Evolutionary conservation across 257 asterid species (phyloP), one percentile per base, ranked within the genome.

Genomic region (Nicotiana benthamiana): DNA sequence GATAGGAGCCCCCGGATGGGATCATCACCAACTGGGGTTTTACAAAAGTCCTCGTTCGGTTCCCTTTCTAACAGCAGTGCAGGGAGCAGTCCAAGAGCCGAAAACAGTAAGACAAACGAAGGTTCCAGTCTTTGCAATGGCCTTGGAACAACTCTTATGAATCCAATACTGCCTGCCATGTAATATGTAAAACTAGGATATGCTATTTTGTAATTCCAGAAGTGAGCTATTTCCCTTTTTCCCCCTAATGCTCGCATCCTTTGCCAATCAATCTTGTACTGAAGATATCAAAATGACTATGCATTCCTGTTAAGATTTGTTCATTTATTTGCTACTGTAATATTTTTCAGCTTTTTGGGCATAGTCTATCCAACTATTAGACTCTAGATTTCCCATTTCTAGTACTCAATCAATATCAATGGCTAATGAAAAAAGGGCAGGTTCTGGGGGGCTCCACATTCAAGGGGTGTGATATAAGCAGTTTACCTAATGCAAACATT

Each of bases 1-100:
- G 97, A 95, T 12, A 85, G 87, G 22, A 86, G 96, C 72, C 87
- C 93, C 0, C 86, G 83, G 1, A 2, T 89, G 68, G 90, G 90
- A 0, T 89, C 95, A 0, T 93, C 98, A 2, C 99, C 99, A 0
- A 94, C 99, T 0, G 99, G 99, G 40, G 99, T 96, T 24, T 79
- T 96, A 15, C 99, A 92, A 80, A 91, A 90, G 86, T 86, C 94
- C 0, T 87, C 91, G 0, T 82, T 92, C 12, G 89, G 86, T 11
- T 96, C 98, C 2, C 86, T 89, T 22, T 96, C 97, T 0, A 95
- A 94, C 85, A 89, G 97, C 89, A 92, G 97, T 32, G 91, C 93
- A 0, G 91, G 91, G 2, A 93, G 97, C 63, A 95, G 99, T 86
- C 99, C 99, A 0, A 83, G 92, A 53, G 89, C 91, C 0, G 97